A percentile compares a stretch with the other conserved stretches of the same genome.
Conservation (phyloP, 305 asterid species). For the Fraxinus velutina region DNA sequence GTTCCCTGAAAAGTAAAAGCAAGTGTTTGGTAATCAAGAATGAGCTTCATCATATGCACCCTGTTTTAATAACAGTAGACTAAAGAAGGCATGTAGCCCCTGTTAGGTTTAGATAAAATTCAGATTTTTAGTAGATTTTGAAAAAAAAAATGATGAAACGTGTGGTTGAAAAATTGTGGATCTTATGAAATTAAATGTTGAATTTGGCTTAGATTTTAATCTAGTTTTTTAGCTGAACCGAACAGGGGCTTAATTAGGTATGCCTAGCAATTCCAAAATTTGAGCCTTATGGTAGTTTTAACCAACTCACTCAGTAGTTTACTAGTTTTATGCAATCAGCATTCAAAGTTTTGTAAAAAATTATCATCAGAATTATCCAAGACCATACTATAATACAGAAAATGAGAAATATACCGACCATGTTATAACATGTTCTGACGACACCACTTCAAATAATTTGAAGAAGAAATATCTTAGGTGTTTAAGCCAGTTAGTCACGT, state of each 20-base stretch:
- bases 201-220: no score
- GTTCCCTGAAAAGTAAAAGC: conserved; percentile 45
- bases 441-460: background rate
- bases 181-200: background rate
- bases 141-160: no score
- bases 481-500: background rate
- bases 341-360: background rate
- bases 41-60: background rate
- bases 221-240: background rate
- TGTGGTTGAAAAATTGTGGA: background rate
- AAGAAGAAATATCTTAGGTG: background rate
- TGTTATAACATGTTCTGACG: background rate
- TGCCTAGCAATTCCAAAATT: background rate
- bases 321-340: background rate
- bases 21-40: background rate
- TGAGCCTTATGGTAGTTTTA: background rate
- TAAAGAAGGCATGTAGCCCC: background rate
- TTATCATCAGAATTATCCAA: background rate
- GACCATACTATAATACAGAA: background rate
- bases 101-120: background rate
- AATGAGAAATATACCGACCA: background rate
- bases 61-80: background rate
- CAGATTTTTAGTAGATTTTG: no score
- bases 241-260: background rate
- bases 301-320: background rate